These are phyloP conservation scores for Hirschioporus abietinus DNA, from an alignment of 768 basidiomycete genomes.

Conservation along the genomic window DNA sequence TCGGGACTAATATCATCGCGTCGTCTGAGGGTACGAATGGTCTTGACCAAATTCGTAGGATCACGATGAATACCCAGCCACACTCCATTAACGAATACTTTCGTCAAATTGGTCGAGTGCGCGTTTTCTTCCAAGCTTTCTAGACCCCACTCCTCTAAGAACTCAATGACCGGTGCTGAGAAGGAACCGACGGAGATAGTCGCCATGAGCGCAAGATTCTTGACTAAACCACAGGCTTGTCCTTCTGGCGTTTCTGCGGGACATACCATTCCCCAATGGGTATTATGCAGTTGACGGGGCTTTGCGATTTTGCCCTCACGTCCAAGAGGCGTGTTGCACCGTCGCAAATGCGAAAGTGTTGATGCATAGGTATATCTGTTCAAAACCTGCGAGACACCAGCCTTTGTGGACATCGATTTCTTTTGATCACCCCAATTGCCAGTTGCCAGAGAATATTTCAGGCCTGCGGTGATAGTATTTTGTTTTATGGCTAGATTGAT, in stretches of 20 bases:
- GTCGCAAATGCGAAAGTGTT: constrained; percentile 94
- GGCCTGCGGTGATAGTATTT: constrained; percentile 95
- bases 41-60: constrained; percentile 86
- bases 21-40: constrained; percentile 86
- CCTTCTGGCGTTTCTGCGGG: constrained; percentile 99
- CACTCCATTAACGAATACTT: constrained; percentile 98
- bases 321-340: constrained; percentile 96
- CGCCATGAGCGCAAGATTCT: constrained; percentile 95
- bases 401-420: constrained; percentile 96
- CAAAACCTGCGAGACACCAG: constrained; percentile 97
- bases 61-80: constrained; percentile 99
- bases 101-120: constrained; percentile 78
- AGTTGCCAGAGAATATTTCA: constrained; percentile 96
- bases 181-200: constrained; percentile 97
- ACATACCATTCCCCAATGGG: constrained; percentile 99
- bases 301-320: constrained; percentile 99
- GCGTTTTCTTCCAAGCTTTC: constrained; percentile 94
- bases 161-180: constrained; percentile 94
- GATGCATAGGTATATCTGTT: constrained; percentile 99
- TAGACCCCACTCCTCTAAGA: constrained; percentile 97
- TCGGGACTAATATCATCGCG: constrained; percentile 95
- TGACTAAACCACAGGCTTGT: constrained; percentile 98
- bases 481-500: constrained; percentile 89
- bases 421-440: constrained; percentile 99
- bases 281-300: constrained; percentile 97